Conservation (phyloP, 805 yeast species). For the Sugiyamaella lignohabitans region DNA sequence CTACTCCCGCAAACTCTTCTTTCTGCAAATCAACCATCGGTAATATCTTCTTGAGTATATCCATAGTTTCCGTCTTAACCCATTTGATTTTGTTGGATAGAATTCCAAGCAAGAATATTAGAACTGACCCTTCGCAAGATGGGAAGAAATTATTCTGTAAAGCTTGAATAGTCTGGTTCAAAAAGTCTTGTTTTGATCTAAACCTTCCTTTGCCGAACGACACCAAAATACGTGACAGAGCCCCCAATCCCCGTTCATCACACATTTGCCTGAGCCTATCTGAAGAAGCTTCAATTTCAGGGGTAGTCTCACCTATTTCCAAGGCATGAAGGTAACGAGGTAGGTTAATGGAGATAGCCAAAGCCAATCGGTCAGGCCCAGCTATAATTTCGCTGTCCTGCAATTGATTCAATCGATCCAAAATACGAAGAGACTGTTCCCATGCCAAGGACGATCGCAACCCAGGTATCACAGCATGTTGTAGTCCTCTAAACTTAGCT, state of each 20-base stretch:
- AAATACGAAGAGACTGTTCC: slow-evolving; percentile 65
- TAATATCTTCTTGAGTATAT: slow-evolving; percentile 62
- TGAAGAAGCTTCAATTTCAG: slow-evolving; percentile 49
- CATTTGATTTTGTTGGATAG: slow-evolving; percentile 69
- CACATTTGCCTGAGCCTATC: slow-evolving; percentile 58
- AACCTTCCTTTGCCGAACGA: slow-evolving; percentile 75
- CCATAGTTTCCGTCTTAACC: slow-evolving; percentile 78
- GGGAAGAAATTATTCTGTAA: slow-evolving; percentile 68
- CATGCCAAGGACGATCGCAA: slow-evolving; percentile 73
- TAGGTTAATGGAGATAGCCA: slow-evolving; percentile 68
- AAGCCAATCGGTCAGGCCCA: slow-evolving; percentile 59
- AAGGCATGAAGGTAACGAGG: slow-evolving; percentile 83
- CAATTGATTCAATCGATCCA: slow-evolving; percentile 63
- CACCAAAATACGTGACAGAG: slow-evolving; percentile 63
- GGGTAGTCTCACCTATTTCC: slow-evolving; percentile 46
- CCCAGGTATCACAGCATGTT: slow-evolving; percentile 72
- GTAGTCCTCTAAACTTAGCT: slow-evolving; percentile 85
- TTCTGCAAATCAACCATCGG: slow-evolving; percentile 70
- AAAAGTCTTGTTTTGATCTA: slow-evolving; percentile 83
- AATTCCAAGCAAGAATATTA: slow-evolving; percentile 71
- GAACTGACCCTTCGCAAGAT: slow-evolving; percentile 61
- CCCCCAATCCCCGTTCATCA: slow-evolving; percentile 39
- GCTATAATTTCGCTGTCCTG: slow-evolving; percentile 69
- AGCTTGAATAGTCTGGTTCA: slow-evolving; percentile 69
- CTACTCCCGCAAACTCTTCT: slow-evolving; percentile 79